Conservation (phyloP, 495 filamentous ascomycete species). For the Penicillium canescens region DNA sequence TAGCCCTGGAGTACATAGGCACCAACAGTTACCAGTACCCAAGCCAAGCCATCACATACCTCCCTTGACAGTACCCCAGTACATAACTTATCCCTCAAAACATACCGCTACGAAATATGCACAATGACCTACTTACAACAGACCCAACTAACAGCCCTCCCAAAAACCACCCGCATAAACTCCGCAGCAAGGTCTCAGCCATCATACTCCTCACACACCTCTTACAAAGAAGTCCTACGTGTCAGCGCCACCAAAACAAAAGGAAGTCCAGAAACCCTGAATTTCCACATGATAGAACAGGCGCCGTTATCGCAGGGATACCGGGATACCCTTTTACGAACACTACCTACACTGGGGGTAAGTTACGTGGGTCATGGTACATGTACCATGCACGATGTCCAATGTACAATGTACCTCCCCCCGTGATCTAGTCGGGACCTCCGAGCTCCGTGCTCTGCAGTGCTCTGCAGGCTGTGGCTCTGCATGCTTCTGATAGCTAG, state of each 20-base stretch:
- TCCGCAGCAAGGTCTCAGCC: neutral
- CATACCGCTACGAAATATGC: no score
- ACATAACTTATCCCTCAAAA: no score
- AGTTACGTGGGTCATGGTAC: no score
- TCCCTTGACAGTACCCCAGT: no score
- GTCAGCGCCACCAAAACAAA: slow-evolving; percentile 27
- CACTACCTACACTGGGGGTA: neutral
- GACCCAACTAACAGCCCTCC: no score
- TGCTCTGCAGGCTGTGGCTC: no score
- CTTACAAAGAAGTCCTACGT: slow-evolving; percentile 15
- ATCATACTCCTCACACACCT: neutral
- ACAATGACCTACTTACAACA: no score
- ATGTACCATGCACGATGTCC: no score
- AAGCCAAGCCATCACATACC: no score
- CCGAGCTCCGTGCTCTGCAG: slow-evolving; percentile 7
- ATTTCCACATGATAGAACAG: slow-evolving; percentile 18
- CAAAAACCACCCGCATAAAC: neutral
- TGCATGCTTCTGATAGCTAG: neutral
- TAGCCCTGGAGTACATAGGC: no score
- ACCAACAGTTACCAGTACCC: no score
- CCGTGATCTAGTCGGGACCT: neutral
- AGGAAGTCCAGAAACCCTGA: slow-evolving; percentile 5
- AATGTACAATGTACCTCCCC: no score
- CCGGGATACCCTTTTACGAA: slow-evolving; percentile 14
- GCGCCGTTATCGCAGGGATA: slow-evolving; percentile 19